Base-by-base conservation (phyloP, 352 stramenopile genomes). In the Phytopythium montanum region DNA sequence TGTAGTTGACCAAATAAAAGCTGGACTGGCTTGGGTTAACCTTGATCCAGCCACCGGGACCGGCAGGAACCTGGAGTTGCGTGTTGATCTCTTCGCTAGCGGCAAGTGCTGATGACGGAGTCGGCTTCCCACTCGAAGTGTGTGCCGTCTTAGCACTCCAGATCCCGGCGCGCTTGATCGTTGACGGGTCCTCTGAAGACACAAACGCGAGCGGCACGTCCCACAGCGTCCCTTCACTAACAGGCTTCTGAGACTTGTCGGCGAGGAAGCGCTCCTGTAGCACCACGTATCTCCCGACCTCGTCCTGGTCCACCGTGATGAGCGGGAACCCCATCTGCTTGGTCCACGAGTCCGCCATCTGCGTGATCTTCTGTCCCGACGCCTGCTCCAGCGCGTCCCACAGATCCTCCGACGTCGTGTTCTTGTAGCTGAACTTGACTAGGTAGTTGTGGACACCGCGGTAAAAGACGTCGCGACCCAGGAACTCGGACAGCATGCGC, bases 371-470 rank as follows among this genome's bases (percentile, higher is more conserved):
- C 64, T 96, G 84, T 26, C 90, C 93, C 1, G 87, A 97, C 1
- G 79, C 86, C 44, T 96, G 77, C 65, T 97, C 87, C 67, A 98
- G 92, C 10, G 90, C 88, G 33, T 90, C 70, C 96, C 96, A 99
- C 55, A 99, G 71, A 72, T 99, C 92, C 49, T 92, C 85, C 0
- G 97, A 99, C 70, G 94, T 85, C 2, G 97, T 98, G 75, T 99
- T 99, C 52, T 81, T 70, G 75, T 99, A 99, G 54, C 92, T 94
- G 70, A 84, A 89, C 64, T 82, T 79, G n/a, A 73, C 82, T 60
- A 99, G 89, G 81, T 99, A 99, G 54, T 88, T 84, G 44, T 89
- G 79, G 12, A 99, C 85, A 50, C 95, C 96, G 18, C 76, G 48
- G 63, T 84, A 88, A 41, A 93, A 93, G 6, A 82, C 65, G 23